These are phyloP conservation scores for Aspergillus caelatus DNA, from an alignment of 2,329 filamentous ascomycete genomes.

Conservation along the genomic window DNA sequence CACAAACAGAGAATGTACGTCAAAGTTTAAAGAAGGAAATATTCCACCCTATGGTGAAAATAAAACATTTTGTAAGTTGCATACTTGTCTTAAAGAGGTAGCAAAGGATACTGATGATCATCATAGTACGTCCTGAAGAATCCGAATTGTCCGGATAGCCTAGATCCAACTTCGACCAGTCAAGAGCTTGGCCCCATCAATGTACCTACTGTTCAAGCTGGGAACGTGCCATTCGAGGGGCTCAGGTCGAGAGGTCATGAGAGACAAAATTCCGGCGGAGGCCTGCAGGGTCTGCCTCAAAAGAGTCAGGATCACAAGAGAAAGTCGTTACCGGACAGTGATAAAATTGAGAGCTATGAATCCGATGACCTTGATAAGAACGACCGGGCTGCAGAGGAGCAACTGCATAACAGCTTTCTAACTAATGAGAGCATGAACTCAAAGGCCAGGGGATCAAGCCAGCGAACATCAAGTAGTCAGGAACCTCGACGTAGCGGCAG, in stretches of 20 bases:
- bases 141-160: not conserved
- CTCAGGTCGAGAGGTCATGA: not conserved
- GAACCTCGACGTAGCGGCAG: conserved; percentile 22
- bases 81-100: not conserved
- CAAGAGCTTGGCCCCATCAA: conserved; percentile 1
- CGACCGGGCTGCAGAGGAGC: conserved; percentile 5
- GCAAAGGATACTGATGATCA: conserved; percentile 10
- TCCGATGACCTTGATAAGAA: conserved; percentile 12
- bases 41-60: conserved; percentile 35
- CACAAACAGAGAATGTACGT: conserved; percentile 21
- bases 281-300: not conserved
- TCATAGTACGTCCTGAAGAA: conserved; percentile 15
- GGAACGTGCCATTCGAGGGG: not conserved
- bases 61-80: conserved; percentile 34
- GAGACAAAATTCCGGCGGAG: not conserved
- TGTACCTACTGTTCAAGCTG: not conserved
- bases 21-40: conserved; percentile 31
- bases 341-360: conserved; percentile 2
- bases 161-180: not conserved
- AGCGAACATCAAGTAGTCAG: conserved; percentile 8
- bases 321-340: not conserved
- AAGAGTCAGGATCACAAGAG: not conserved
- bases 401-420: not conserved
- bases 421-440: not conserved
- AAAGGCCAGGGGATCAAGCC: not conserved